These are phyloP conservation scores for Aspergillus asperescens DNA, from an alignment of 495 filamentous ascomycete genomes.

Conservation along the genomic window DNA sequence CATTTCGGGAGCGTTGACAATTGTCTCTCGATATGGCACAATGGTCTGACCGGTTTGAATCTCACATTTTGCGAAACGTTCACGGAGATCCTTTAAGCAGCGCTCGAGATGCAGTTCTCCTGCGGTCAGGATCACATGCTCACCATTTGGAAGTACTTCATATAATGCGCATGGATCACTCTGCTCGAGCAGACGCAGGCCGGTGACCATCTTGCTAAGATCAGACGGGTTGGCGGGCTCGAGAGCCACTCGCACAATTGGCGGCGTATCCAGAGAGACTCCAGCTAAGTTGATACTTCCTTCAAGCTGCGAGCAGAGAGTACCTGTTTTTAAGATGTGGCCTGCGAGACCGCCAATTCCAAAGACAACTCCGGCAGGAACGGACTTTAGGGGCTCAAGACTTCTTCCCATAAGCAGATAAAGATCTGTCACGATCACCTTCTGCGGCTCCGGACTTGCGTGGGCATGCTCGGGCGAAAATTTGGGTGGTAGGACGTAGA, in stretches of 20 bases:
- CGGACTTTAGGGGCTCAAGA: slow-evolving; percentile 74
- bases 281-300: slow-evolving; percentile 93
- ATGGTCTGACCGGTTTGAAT: slow-evolving; percentile 92
- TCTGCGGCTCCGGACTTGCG: slow-evolving; percentile 68
- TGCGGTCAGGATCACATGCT: slow-evolving; percentile 92
- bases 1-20: slow-evolving; percentile 84
- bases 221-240: slow-evolving; percentile 86
- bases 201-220: slow-evolving; percentile 86
- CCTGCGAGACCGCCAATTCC: slow-evolving; percentile 92
- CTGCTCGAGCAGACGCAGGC: slow-evolving; percentile 82
- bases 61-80: slow-evolving; percentile 90
- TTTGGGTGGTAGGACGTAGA: slow-evolving; percentile 89
- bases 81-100: slow-evolving; percentile 87
- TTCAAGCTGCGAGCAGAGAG: slow-evolving; percentile 80
- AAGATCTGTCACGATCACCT: slow-evolving; percentile 77
- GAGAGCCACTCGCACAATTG: slow-evolving; percentile 91
- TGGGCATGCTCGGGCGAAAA: slow-evolving; percentile 79
- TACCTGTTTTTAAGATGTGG: slow-evolving; percentile 88
- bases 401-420: slow-evolving; percentile 96
- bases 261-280: slow-evolving; percentile 66
- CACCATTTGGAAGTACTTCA: slow-evolving; percentile 84
- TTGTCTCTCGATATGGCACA: slow-evolving; percentile 92
- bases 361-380: slow-evolving; percentile 92
- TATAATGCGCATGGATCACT: slow-evolving; percentile 96
- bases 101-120: slow-evolving; percentile 93